Conservation (phyloP, 2,329 filamentous ascomycete genomes). For the Leptographium galeiforme region DNA sequence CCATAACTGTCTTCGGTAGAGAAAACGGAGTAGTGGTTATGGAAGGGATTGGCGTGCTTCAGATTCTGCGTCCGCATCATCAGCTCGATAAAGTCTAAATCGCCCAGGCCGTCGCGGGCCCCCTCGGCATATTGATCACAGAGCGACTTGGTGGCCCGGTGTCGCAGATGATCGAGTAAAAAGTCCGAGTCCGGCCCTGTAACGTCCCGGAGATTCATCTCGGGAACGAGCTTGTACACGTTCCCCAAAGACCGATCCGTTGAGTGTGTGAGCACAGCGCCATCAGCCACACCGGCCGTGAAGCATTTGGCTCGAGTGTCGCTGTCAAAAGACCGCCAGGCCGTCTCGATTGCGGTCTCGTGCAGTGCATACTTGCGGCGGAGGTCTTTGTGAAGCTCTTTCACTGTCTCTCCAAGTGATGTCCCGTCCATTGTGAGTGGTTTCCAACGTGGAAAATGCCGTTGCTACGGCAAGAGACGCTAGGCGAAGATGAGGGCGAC, state of each 20-base stretch:
- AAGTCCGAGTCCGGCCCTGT: constrained; percentile 20
- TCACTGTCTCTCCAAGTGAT: background rate
- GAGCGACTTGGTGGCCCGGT: constrained; percentile 10
- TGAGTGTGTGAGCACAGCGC: constrained; percentile 21
- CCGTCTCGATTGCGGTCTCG: constrained; percentile 18
- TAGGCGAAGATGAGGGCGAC: too few species aligned
- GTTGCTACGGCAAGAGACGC: too few species aligned
- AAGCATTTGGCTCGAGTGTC: constrained; percentile 21
- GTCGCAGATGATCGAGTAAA: constrained; percentile 8
- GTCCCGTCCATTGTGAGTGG: background rate
- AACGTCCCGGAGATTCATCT: constrained; percentile 30
- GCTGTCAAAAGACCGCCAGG: constrained; percentile 26
- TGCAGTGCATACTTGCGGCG: constrained; percentile 24
- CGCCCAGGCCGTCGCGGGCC: constrained; percentile 19
- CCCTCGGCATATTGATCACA: constrained; percentile 7
- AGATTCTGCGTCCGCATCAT: constrained; percentile 22
- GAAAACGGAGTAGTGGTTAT: constrained; percentile 24
- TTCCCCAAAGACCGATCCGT: constrained; percentile 15
- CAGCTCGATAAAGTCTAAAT: constrained; percentile 20
- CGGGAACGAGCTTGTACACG: constrained; percentile 26
- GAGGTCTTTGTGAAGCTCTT: constrained; percentile 24
- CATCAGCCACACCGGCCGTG: constrained; percentile 19
- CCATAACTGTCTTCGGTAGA: constrained; percentile 27
- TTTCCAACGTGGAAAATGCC: background rate
- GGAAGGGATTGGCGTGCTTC: constrained; percentile 14